These are phyloP conservation scores for Collybia sordida DNA, from an alignment of 768 basidiomycete genomes.

Conservation along the genomic window DNA sequence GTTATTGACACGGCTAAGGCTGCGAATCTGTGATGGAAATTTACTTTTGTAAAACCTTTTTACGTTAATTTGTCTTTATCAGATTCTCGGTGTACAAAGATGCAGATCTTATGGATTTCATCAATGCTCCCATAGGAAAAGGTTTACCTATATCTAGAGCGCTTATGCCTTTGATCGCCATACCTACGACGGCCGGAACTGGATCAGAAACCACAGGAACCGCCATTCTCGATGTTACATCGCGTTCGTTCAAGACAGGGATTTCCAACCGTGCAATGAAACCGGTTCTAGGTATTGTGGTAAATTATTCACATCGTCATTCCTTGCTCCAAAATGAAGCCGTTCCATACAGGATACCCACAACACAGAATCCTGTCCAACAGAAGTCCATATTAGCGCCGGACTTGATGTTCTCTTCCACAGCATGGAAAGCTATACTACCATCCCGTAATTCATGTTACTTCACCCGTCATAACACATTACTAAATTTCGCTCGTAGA, in stretches of 20 bases:
- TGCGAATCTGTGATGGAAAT: constrained; percentile 73
- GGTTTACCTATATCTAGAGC: constrained; percentile 77
- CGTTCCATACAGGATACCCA: constrained; percentile 58
- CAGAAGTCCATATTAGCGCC: constrained; percentile 91
- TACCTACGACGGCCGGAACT: constrained; percentile 77
- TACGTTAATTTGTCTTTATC: constrained; percentile 5
- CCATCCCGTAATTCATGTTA: constrained; percentile 74
- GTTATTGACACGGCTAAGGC: constrained; percentile 96
- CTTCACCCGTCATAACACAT: constrained; percentile 3
- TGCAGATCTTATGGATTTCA: constrained; percentile 91
- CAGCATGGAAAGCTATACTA: constrained; percentile 91
- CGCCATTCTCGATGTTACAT: constrained; percentile 91
- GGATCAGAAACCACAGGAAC: constrained; percentile 96
- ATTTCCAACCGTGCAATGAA: constrained; percentile 92
- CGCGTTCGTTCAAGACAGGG: constrained; percentile 92
- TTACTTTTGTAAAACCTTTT: background rate
- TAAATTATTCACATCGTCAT: constrained; percentile 20
- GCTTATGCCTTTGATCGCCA: constrained; percentile 83
- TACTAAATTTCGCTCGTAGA: constrained; percentile 30
- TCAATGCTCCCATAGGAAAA: constrained; percentile 95
- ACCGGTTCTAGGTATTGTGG: constrained; percentile 80
- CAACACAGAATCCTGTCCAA: constrained; percentile 90
- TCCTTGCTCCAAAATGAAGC: background rate
- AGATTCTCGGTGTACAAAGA: constrained; percentile 92
- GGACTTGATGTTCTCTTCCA: constrained; percentile 97